Conservation (phyloP, 2,329 filamentous ascomycete genomes). For the Exophiala sp. region DNA sequence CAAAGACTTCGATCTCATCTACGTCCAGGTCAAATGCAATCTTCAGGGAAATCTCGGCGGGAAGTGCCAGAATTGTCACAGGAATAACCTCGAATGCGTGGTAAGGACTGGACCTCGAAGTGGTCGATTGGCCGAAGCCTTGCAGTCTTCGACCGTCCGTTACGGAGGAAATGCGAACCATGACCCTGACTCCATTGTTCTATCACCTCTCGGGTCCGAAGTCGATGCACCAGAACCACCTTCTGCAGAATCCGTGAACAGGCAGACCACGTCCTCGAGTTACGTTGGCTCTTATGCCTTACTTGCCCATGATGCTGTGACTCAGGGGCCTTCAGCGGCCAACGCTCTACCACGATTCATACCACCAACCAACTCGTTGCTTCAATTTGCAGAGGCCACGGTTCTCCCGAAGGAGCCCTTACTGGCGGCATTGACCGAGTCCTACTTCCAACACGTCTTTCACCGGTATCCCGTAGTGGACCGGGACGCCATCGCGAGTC, state of each 20-base stretch:
- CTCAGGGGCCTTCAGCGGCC: background rate
- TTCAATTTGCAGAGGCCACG: too few species aligned
- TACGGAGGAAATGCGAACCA: background rate
- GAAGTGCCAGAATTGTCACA: constrained; percentile 3
- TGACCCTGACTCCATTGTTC: background rate
- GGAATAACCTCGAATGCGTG: constrained; percentile 4
- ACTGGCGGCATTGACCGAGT: too few species aligned
- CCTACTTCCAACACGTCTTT: too few species aligned
- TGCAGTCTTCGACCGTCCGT: background rate
- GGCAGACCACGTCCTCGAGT: background rate
- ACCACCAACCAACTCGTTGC: too few species aligned
- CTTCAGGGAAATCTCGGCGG: background rate
- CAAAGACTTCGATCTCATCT: background rate
- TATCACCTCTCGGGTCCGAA: background rate
- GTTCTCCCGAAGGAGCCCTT: too few species aligned
- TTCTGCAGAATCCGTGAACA: background rate
- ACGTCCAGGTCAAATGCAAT: constrained; percentile 2
- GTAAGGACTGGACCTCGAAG: background rate
- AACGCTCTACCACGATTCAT: too few species aligned
- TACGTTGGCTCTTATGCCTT: constrained; percentile 4
- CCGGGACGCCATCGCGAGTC: too few species aligned
- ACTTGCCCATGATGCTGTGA: background rate
- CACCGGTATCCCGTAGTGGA: too few species aligned
- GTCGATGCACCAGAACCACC: background rate
- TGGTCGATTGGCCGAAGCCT: background rate